These are phyloP conservation scores for Melanogaster broomeanus DNA, from an alignment of 768 basidiomycete species.

Conservation along the genomic window DNA sequence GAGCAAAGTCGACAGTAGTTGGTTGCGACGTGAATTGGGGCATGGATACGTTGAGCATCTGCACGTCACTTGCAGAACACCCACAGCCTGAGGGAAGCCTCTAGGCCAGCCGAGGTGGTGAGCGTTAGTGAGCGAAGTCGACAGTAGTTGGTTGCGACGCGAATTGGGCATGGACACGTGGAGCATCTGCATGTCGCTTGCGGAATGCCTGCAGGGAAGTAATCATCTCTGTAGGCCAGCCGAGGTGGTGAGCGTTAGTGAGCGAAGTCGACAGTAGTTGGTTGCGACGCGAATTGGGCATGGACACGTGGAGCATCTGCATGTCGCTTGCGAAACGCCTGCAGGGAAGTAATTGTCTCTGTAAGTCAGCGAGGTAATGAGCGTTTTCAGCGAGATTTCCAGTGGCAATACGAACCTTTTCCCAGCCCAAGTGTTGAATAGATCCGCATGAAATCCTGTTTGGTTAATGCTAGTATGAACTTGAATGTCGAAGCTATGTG, in stretches of 20 bases:
- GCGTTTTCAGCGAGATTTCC: not conserved
- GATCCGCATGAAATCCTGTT: slow-evolving; percentile 81
- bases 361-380: slow-evolving; percentile 11
- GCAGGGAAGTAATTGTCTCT: slow-evolving; percentile 90
- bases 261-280: slow-evolving; percentile 84
- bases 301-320: slow-evolving; percentile 80
- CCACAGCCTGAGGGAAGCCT: too few relatives aligned
- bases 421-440: slow-evolving; percentile 83
- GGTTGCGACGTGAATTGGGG: too few relatives aligned
- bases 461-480: too few relatives aligned
- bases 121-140: slow-evolving; percentile 91
- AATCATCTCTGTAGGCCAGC: slow-evolving; percentile 72
- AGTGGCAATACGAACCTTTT: slow-evolving; percentile 55
- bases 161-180: slow-evolving; percentile 65
- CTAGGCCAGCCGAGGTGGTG: too few relatives aligned
- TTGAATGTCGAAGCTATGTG: too few relatives aligned
- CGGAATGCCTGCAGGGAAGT: slow-evolving; percentile 92
- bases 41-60: too few relatives aligned
- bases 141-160: slow-evolving; percentile 75
- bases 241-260: slow-evolving; percentile 67
- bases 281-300: slow-evolving; percentile 61
- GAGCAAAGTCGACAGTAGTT: too few relatives aligned
- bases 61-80: too few relatives aligned
- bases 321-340: slow-evolving; percentile 96
- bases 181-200: slow-evolving; percentile 90